Evolutionary conservation across 139 green algal species (phyloP), one percentile per base, ranked within the genome.

Genomic region (Zygnema circumcarinatum): DNA sequence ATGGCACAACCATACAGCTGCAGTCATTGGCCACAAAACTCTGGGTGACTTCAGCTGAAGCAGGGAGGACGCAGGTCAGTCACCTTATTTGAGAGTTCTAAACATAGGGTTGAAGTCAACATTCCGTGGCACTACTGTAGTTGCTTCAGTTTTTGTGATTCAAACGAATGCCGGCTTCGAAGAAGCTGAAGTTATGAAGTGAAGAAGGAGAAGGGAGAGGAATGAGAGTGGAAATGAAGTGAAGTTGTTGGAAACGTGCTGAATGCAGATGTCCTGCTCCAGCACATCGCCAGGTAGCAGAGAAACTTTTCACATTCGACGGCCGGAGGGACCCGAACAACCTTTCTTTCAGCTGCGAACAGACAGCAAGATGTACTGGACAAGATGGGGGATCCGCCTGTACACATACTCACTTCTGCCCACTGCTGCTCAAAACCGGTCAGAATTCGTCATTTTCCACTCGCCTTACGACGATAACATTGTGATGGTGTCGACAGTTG

Each of bases 1-100:
- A 87, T 42, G 81, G 81, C 39, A 20, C 69, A 3, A 41, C 69
- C 7, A 78, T 78, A 22, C 69, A 41, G 35, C 16, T 78, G 16
- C 69, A 78, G 16, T 78, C 69, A 3, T 3, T 39, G 3, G 11
- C 3, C 7, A 78, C 69, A 7, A 20, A 20, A 78, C 7, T 25
- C 47, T 62, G 47, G 47, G n/a, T n/a, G n/a, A n/a, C n/a, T n/a
- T n/a, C n/a, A n/a, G n/a, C n/a, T n/a, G n/a, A n/a, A n/a, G n/a
- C n/a, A n/a, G n/a, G n/a, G n/a, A n/a, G n/a, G n/a, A n/a, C n/a
- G n/a, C n/a, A n/a, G n/a, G n/a, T n/a, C n/a, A n/a, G n/a, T n/a
- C n/a, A n/a, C n/a, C n/a, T n/a, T n/a, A n/a, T n/a, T n/a, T n/a
- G n/a, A n/a, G n/a, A n/a, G n/a, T n/a, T n/a, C n/a, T n/a, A n/a